These are phyloP conservation scores for Lumnitzera littorea DNA, from an alignment of 345 rosid genomes.

Conservation along the genomic window DNA sequence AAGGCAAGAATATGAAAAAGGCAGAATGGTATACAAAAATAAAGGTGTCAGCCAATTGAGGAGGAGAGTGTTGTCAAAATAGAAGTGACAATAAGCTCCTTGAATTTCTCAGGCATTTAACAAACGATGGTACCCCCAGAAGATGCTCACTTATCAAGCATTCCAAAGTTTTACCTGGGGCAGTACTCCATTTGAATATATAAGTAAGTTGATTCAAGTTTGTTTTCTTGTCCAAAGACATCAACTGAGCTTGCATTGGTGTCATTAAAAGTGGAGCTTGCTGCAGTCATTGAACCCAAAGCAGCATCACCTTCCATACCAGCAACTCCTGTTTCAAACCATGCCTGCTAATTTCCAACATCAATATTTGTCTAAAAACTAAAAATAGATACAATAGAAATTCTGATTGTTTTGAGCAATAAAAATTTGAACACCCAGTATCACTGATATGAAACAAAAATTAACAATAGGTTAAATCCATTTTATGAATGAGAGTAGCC, in stretches of 20 bases:
- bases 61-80: no score
- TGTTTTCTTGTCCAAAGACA: slow-evolving; percentile 50
- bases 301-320: slow-evolving; percentile 49
- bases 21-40: no score
- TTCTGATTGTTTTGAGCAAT: background rate
- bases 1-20: no score
- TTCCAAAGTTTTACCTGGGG: slow-evolving; percentile 53
- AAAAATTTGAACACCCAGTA: no score
- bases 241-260: slow-evolving; percentile 48
- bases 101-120: no score
- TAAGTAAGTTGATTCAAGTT: slow-evolving; percentile 69
- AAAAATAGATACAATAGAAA: background rate
- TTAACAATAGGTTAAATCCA: background rate
- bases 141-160: no score
- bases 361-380: slow-evolving; percentile 1
- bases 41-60: no score
- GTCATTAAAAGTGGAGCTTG: slow-evolving; percentile 56
- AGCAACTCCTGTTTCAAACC: slow-evolving; percentile 87
- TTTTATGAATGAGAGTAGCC: background rate
- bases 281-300: slow-evolving; percentile 74
- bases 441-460: background rate
- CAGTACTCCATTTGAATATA: slow-evolving; percentile 98
- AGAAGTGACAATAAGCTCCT: no score
- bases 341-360: slow-evolving; percentile 55
- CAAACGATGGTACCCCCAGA: no score